A percentile compares a stretch with the other conserved stretches of the same genome.
phyloP scores from a whole-genome alignment of 1,284 basidiomycete species.

The Quambalaria eucalypti region DNA sequence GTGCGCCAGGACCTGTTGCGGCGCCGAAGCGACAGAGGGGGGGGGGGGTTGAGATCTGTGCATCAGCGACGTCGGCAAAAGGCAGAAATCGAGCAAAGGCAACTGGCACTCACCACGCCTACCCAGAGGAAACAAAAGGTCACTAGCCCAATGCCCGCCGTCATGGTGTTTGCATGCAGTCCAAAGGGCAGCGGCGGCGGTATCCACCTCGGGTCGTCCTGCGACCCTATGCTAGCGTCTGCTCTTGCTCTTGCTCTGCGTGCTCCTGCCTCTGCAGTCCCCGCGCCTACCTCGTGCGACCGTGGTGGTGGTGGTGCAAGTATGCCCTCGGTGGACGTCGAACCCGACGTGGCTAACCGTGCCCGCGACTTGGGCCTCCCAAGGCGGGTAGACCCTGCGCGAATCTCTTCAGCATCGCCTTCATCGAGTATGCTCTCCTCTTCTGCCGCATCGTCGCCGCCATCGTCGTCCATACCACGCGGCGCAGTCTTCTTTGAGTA shows the following conservation, averaged over 20 bases:
- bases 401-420: neutral
- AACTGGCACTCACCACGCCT: slow-evolving; percentile 14
- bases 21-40: neutral
- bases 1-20: slow-evolving; percentile 16
- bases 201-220: slow-evolving; percentile 7
- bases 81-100: neutral
- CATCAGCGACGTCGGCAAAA: too few species aligned
- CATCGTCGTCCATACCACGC: neutral
- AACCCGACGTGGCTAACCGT: neutral
- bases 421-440: neutral
- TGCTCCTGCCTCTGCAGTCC: neutral
- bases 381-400: neutral
- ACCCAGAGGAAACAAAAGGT: slow-evolving; percentile 37
- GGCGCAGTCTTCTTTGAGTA: neutral
- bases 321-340: too few species aligned
- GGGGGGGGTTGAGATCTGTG: neutral
- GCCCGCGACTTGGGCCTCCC: neutral
- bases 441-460: neutral
- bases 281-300: slow-evolving; percentile 1
- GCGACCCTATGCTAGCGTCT: neutral
- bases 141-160: slow-evolving; percentile 37
- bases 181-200: slow-evolving; percentile 43
- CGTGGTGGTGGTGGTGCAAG: neutral
- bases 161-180: slow-evolving; percentile 43
- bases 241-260: neutral